These are phyloP conservation scores for Suillus ampliporus DNA, from an alignment of 768 basidiomycete genomes.

Conservation along the genomic window DNA sequence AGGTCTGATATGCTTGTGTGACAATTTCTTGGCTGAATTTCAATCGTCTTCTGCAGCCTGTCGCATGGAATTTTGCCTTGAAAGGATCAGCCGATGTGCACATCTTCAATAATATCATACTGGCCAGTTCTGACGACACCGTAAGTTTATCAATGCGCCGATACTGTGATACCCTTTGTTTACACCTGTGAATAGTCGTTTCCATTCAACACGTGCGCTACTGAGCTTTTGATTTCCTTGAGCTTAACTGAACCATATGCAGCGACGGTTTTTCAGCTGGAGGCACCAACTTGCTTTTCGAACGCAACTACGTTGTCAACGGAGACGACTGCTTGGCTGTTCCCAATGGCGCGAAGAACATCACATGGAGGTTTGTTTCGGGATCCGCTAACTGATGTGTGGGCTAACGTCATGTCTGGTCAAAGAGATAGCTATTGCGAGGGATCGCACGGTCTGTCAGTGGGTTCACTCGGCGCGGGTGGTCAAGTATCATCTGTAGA, in stretches of 20 bases:
- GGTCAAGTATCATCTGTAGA: constrained; percentile 60
- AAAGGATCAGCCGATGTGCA: constrained; percentile 55
- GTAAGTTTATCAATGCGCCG: constrained; percentile 6
- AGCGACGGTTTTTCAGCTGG: constrained; percentile 56
- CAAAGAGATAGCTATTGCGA: constrained; percentile 57
- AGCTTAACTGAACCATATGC: background rate
- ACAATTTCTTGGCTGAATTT: constrained; percentile 6
- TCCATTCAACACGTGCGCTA: constrained; percentile 64
- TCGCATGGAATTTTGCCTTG: constrained; percentile 64
- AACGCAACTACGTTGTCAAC: constrained; percentile 60
- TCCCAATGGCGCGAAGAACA: constrained; percentile 59
- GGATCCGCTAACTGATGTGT: background rate
- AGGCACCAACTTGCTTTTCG: constrained; percentile 62
- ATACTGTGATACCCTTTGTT: background rate
- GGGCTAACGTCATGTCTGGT: background rate
- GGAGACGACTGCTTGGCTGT: constrained; percentile 70
- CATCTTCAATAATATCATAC: constrained; percentile 58
- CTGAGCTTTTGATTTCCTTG: constrained; percentile 5
- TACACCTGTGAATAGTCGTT: constrained; percentile 44
- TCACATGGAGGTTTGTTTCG: constrained; percentile 50
- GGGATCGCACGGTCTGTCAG: constrained; percentile 64
- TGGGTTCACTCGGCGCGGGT: constrained; percentile 50
- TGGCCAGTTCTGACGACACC: constrained; percentile 53
- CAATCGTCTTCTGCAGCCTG: constrained; percentile 42
- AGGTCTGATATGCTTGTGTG: constrained; percentile 1